These are phyloP conservation scores for Tricladium varicosporioides DNA, from an alignment of 2,329 filamentous ascomycete genomes.

Conservation along the genomic window DNA sequence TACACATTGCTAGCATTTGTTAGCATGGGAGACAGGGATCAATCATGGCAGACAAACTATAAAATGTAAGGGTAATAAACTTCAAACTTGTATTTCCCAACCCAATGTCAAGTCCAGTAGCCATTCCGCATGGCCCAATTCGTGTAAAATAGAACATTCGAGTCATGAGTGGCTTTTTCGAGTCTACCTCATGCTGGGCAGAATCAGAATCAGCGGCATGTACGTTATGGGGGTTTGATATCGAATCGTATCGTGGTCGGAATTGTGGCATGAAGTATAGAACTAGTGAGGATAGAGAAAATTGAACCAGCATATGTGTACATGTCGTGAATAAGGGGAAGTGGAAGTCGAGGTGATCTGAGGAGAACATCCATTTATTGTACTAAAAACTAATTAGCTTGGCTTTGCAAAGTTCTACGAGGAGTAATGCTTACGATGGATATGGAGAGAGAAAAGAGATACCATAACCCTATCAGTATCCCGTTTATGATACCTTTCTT, in stretches of 20 bases:
- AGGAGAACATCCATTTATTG: slow-evolving; percentile 99
- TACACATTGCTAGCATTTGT: slow-evolving; percentile 76
- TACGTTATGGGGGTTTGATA: slow-evolving; percentile 33
- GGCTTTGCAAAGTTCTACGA: background rate
- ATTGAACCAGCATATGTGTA: slow-evolving; percentile 95
- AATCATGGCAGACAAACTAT: slow-evolving; percentile 58
- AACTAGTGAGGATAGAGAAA: slow-evolving; percentile 72
- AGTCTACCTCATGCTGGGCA: slow-evolving; percentile 29
- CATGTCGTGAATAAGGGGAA: slow-evolving; percentile 95
- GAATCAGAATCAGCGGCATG: slow-evolving; percentile 30
- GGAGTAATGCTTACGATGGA: slow-evolving; percentile 65
- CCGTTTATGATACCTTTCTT: slow-evolving; percentile 70
- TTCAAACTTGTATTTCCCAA: slow-evolving; percentile 93
- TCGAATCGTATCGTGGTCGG: slow-evolving; percentile 57
- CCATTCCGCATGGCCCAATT: slow-evolving; percentile 86
- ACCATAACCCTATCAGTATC: slow-evolving; percentile 83
- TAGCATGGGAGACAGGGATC: slow-evolving; percentile 7
- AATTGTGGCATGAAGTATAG: slow-evolving; percentile 81
- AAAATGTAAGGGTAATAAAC: slow-evolving; percentile 95
- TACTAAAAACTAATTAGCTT: slow-evolving; percentile 55
- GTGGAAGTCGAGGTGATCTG: slow-evolving; percentile 80
- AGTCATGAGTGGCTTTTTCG: slow-evolving; percentile 65
- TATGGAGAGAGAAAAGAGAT: slow-evolving; percentile 87
- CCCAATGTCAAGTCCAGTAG: slow-evolving; percentile 93
- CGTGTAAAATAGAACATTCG: slow-evolving; percentile 88